A percentile compares a stretch with the other conserved stretches of the same genome.
phyloP scores from a whole-genome alignment of 2,329 filamentous ascomycete genomes.

The Botrytis tulipae region DNA sequence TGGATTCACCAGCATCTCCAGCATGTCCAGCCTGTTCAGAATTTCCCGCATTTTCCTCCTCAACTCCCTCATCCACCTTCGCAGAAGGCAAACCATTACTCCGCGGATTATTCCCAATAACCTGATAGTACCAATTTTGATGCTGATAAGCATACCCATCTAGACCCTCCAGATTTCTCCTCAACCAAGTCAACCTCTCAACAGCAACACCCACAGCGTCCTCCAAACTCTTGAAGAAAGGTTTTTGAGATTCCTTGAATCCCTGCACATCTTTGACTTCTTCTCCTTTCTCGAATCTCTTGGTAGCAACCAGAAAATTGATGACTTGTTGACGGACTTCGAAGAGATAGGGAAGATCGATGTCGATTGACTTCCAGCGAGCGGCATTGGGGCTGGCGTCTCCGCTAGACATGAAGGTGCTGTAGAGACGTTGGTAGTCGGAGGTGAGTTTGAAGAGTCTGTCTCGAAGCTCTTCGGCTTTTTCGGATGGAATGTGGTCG shows the following conservation, averaged over 20 bases:
- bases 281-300: neutral
- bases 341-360: neutral
- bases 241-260: neutral
- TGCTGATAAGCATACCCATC: neutral
- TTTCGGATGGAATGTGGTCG: neutral
- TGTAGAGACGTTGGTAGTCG: neutral
- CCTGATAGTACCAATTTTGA: neutral
- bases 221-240: neutral
- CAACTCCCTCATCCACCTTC: no score
- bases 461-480: neutral
- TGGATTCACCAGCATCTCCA: neutral
- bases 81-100: neutral
- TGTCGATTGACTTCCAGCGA: neutral
- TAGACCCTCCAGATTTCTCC: neutral
- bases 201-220: neutral
- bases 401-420: neutral
- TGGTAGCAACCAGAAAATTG: neutral
- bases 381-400: neutral
- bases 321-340: neutral
- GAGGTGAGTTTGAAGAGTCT: neutral
- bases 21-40: no score
- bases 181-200: neutral
- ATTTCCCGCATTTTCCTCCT: no score
- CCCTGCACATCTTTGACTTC: neutral
- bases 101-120: neutral